Base-by-base conservation (phyloP, 2,329 filamentous ascomycete species). In the Sordariomycetes sp. region DNA sequence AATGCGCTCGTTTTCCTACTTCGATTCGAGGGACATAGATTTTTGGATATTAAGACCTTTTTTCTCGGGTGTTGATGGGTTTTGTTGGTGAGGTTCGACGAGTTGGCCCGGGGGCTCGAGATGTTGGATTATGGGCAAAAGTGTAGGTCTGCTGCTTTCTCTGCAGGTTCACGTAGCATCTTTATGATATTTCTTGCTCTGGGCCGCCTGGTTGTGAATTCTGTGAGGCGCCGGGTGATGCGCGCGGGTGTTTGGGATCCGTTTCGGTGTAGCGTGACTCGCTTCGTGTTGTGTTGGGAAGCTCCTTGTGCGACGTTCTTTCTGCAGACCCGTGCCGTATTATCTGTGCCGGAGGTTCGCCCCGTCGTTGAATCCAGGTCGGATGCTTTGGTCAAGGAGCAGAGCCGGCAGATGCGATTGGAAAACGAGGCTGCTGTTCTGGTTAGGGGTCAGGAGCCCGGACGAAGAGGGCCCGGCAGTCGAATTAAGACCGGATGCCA, bases 11-110 rank as follows among this genome's bases (percentile, higher is more conserved):
- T 46, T n/a, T 46, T n/a, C 40, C n/a, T 46, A 18, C 32, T 52
- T 57, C 55, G 18, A 51, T 57, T 57, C 46, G 48, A 35, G 48
- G 35, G 24, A 56, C 54, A 56, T 56, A 56, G 54, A 57, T 48
- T 57, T n/a, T 57, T 40, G 50, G 50, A 48, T 46, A 52, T 24
- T 57, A 55, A 18, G 16, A n/a, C 22, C 43, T 46, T 55, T 55
- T 35, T 54, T 54, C 16, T 54, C 28, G 28, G 28, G 28, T 32
- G 28, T 32, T 32, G 28, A 32, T 32, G 28, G 28, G 4, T 32
- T 32, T 32, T 4, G 28, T 32, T 32, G 28, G 28, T 32, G 28
- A 32, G 28, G 28, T 32, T 32, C 28, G 28, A 32, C 28, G 28
- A 32, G 28, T 32, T 32, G 28, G 28, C 28, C 28, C 28, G 28